These are phyloP conservation scores for Fomitiporia mediterranea DNA, from an alignment of 1,284 basidiomycete genomes.

Conservation along the genomic window DNA sequence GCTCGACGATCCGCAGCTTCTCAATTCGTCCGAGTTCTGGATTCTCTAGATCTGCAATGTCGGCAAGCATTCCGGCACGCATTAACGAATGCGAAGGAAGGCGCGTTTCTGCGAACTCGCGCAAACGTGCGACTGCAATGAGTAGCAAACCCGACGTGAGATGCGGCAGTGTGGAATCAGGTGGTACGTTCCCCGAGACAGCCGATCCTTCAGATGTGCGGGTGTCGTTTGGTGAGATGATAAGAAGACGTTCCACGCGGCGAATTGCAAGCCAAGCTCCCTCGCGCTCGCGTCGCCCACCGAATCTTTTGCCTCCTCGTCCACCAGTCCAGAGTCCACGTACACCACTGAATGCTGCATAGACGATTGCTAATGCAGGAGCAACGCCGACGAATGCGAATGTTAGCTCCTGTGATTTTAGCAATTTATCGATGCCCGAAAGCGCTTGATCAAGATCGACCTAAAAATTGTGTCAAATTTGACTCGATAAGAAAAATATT, in stretches of 20 bases:
- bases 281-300: slow-evolving; percentile 44
- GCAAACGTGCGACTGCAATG: slow-evolving; percentile 64
- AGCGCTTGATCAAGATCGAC: slow-evolving; percentile 90
- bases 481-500: neutral
- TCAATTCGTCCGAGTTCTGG: slow-evolving; percentile 60
- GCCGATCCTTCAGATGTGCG: slow-evolving; percentile 28
- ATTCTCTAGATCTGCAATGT: slow-evolving; percentile 81
- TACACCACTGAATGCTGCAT: slow-evolving; percentile 57
- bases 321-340: slow-evolving; percentile 45
- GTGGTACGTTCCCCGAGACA: neutral
- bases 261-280: slow-evolving; percentile 63
- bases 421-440: slow-evolving; percentile 83
- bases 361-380: slow-evolving; percentile 81
- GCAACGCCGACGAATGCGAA: slow-evolving; percentile 98
- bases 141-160: slow-evolving; percentile 70
- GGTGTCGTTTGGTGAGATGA: slow-evolving; percentile 35
- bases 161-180: slow-evolving; percentile 34
- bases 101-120: slow-evolving; percentile 53
- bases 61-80: slow-evolving; percentile 78
- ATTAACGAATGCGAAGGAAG: slow-evolving; percentile 55
- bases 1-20: slow-evolving; percentile 73
- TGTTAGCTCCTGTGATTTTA: slow-evolving; percentile 93
- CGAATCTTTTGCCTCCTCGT: slow-evolving; percentile 44
- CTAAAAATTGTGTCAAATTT: slow-evolving; percentile 34
- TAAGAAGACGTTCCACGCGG: slow-evolving; percentile 63